Conservation (phyloP, 139 green algal genomes). For the Dunaliella primolecta region DNA sequence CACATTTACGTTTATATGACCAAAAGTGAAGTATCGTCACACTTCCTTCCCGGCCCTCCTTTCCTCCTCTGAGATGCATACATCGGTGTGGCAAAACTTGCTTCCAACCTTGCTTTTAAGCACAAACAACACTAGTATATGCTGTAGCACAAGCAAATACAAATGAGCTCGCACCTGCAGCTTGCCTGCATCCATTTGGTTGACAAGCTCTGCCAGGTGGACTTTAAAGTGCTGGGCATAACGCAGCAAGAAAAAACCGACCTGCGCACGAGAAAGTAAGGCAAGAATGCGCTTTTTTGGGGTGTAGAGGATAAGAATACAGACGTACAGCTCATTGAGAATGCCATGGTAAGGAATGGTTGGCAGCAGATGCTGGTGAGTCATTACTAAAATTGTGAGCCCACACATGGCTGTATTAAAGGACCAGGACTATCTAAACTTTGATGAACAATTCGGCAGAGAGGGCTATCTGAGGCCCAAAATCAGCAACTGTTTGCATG, state of each 20-base stretch:
- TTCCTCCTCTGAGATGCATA: too few relatives aligned
- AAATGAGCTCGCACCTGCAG: not conserved
- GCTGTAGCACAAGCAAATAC: conserved; percentile 5
- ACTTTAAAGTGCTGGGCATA: conserved; percentile 41
- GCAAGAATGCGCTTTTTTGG: not conserved
- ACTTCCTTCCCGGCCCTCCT: too few relatives aligned
- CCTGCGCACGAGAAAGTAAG: not conserved
- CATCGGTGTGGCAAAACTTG: too few relatives aligned
- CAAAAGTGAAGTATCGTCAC: too few relatives aligned
- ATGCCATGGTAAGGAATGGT: not conserved
- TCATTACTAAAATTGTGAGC: not conserved
- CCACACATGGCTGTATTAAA: not conserved
- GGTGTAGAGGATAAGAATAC: too few relatives aligned
- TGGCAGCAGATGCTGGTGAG: not conserved
- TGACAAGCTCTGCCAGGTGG: conserved; percentile 47
- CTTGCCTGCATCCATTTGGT: conserved; percentile 27
- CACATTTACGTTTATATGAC: too few relatives aligned
- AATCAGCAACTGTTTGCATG: too few relatives aligned
- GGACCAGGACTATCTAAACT: too few relatives aligned
- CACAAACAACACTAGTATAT: too few relatives aligned
- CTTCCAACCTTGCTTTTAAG: too few relatives aligned
- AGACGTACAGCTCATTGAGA: not conserved
- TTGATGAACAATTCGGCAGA: too few relatives aligned
- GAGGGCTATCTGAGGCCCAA: too few relatives aligned
- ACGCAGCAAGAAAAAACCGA: conserved; percentile 80